phyloP scores from a whole-genome alignment of 768 basidiomycete genomes.

The Psilocybe tampanensis region DNA sequence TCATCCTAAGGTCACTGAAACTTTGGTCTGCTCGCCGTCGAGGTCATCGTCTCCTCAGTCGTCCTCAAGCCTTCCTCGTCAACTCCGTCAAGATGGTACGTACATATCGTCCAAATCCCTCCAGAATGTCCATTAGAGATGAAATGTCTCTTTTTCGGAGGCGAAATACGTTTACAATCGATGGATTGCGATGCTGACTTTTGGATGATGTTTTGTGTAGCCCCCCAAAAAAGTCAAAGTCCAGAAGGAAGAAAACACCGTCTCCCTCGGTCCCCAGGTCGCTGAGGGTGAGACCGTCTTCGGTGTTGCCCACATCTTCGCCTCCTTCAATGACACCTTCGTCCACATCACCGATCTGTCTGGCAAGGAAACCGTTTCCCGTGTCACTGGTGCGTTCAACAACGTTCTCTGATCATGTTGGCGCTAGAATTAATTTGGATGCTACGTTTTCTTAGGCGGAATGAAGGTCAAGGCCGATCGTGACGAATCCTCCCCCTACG shows the following conservation, averaged over 20 bases:
- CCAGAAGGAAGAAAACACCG: conserved; percentile 78
- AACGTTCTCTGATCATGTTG: not conserved
- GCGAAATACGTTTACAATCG: conserved; percentile 10
- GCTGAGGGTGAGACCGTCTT: conserved; percentile 97
- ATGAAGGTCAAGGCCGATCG: conserved; percentile 99
- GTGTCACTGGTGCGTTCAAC: conserved; percentile 81
- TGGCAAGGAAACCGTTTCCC: conserved; percentile 98
- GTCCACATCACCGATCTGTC: conserved; percentile 99
- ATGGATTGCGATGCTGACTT: conserved; percentile 56
- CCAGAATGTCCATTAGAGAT: conserved; percentile 6
- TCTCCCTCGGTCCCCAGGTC: conserved; percentile 94
- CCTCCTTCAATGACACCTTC: conserved; percentile 99
- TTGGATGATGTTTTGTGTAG: conserved; percentile 55
- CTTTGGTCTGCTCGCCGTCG: not conserved
- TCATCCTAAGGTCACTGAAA: not conserved
- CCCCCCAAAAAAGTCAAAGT: conserved; percentile 84
- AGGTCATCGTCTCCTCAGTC: conserved; percentile 19
- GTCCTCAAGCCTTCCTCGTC: conserved; percentile 35
- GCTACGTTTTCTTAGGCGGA: conserved; percentile 57
- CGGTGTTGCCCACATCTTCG: conserved; percentile 98
- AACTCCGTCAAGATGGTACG: conserved; percentile 42
- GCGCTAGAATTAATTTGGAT: not conserved
- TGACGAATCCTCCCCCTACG: conserved; percentile 97
- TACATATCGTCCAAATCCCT: conserved; percentile 10
- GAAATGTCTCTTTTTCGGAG: conserved; percentile 10